These are phyloP conservation scores for Cladophialophora chaetospira DNA, from an alignment of 2,329 filamentous ascomycete species.

Conservation along the genomic window DNA sequence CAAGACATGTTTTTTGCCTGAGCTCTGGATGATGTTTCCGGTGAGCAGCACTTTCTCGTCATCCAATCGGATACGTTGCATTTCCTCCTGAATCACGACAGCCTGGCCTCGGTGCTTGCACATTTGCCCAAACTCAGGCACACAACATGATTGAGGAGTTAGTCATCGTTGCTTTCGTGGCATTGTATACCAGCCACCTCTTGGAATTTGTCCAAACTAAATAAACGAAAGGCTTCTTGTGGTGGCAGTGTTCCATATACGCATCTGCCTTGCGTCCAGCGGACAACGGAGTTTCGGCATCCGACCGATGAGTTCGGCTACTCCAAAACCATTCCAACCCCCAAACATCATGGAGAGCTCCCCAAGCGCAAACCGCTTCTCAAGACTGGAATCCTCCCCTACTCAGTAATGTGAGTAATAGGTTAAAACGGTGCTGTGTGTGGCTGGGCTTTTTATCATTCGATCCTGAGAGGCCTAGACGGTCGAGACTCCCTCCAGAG, in stretches of 20 bases:
- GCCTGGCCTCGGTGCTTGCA: background rate
- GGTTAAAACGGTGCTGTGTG: too few species aligned
- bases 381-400: background rate
- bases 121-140: background rate
- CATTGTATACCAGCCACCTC: background rate
- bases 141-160: background rate
- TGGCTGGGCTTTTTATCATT: too few species aligned
- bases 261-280: background rate
- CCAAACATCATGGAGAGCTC: background rate
- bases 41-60: background rate
- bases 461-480: too few species aligned
- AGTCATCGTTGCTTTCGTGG: background rate
- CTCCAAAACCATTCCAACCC: background rate
- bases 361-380: background rate
- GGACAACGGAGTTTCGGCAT: constrained; percentile 6
- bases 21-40: too few species aligned
- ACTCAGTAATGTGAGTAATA: too few species aligned
- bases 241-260: background rate
- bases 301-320: background rate
- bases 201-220: background rate
- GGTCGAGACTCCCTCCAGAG: too few species aligned
- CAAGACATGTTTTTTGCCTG: too few species aligned
- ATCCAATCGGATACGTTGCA: background rate
- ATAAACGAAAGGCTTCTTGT: background rate
- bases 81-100: background rate